A percentile compares a stretch with the other conserved stretches of the same genome.
Evolutionary conservation across 73 alveolate species (phyloP).

Genomic region (Symbiodinium natans): DNA sequence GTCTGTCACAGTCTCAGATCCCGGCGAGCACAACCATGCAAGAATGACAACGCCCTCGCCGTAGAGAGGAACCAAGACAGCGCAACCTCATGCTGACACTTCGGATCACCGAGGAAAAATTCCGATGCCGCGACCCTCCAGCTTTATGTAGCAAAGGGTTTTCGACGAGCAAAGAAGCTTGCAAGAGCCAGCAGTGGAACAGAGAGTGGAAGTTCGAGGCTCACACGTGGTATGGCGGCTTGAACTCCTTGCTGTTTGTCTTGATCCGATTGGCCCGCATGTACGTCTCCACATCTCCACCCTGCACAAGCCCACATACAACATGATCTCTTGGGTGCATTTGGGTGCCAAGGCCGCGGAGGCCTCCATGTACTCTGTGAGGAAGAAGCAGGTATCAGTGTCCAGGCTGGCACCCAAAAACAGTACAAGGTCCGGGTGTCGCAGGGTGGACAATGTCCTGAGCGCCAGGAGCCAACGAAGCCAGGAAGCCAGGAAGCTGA

Average conservation of each 20-base stretch:
- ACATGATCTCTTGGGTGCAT: background rate
- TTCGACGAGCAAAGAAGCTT: no score
- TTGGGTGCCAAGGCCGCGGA: background rate
- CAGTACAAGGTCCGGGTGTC: constrained; percentile 79
- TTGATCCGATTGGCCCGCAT: constrained; percentile 58
- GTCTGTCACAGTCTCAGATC: background rate
- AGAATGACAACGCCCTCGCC: constrained; percentile 62
- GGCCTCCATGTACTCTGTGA: constrained; percentile 92
- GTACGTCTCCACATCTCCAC: constrained; percentile 92
- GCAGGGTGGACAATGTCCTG: constrained; percentile 82
- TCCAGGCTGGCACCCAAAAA: constrained; percentile 83
- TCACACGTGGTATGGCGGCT: constrained; percentile 47
- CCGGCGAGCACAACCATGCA: constrained; percentile 66
- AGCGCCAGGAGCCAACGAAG: background rate
- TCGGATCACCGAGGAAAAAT: no score
- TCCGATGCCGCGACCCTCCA: no score
- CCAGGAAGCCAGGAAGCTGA: background rate
- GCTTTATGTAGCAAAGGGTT: no score
- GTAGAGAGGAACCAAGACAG: constrained; percentile 61
- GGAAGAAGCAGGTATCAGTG: constrained; percentile 52
- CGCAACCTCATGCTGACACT: constrained; percentile 9
- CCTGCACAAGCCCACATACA: background rate
- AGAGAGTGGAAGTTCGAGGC: background rate
- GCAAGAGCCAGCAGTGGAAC: no score
- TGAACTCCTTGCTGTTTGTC: constrained; percentile 50